A percentile compares a stretch with the other conserved stretches of the same genome.
These are phyloP conservation scores for Raddia guianensis DNA, from an alignment of 176 grass and related monocot genomes.

Conservation along the genomic window DNA sequence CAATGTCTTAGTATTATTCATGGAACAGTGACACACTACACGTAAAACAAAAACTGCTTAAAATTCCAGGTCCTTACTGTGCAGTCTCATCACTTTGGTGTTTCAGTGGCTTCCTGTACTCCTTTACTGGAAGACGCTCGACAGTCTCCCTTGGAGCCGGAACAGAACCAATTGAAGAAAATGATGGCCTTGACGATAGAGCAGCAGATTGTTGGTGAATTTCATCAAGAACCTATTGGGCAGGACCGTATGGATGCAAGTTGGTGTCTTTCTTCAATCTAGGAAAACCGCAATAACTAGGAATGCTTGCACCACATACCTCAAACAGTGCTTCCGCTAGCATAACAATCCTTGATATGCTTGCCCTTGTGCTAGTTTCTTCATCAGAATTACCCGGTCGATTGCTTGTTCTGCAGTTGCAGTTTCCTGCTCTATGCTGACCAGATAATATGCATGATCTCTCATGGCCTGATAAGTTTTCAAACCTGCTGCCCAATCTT, in stretches of 20 bases:
- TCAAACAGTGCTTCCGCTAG: constrained; percentile 96
- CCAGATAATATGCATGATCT: constrained; percentile 93
- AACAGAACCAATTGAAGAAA: constrained; percentile 93
- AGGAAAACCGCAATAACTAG: constrained; percentile 34
- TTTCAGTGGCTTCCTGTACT: constrained; percentile 72
- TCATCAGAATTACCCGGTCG: constrained; percentile 76
- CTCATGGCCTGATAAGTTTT: constrained; percentile 87
- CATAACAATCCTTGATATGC: constrained; percentile 99
- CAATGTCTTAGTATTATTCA: neutral
- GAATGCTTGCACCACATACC: constrained; percentile 50
- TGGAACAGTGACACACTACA: neutral
- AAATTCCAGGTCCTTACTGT: constrained; percentile 62
- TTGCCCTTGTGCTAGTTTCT: constrained; percentile 68
- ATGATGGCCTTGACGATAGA: constrained; percentile 79
- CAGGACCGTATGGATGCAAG: constrained; percentile 26
- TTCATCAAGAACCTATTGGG: constrained; percentile 91
- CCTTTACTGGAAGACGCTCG: constrained; percentile 81
- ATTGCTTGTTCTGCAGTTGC: constrained; percentile 73
- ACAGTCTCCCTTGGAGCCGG: constrained; percentile 88
- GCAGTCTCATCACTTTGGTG: constrained; percentile 59
- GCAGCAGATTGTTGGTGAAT: constrained; percentile 94
- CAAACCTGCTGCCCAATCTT: constrained; percentile 90
- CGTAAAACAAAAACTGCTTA: constrained; percentile 1
- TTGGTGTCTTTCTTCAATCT: constrained; percentile 29
- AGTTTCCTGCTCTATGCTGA: constrained; percentile 79